Evolutionary conservation across 208 protist species (phyloP), one percentile per base, ranked within the genome.

Genomic region (Borovskyia barvae): DNA sequence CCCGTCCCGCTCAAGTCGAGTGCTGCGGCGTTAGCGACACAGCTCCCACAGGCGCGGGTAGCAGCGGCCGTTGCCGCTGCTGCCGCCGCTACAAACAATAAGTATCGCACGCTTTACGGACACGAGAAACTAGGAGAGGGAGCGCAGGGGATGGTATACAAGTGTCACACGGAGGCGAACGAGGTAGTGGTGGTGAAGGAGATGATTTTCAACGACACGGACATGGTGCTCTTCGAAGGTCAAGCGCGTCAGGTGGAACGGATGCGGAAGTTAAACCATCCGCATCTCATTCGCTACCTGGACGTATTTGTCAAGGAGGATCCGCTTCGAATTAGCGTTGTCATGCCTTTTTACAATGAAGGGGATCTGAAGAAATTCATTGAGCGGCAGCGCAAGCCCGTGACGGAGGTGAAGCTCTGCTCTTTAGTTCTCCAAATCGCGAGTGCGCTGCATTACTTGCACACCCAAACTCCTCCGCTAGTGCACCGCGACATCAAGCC

Each of bases 401-500:
- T 93, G 40, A 61, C 54, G 30, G 82, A 90, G 62, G 56, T 86
- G 20, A 78, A 77, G 61, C 62, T 92, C 42, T 89, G 80, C 51
- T 91, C 80, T 26, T 67, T 96, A 7, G 77, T 86, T 36, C 73
- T 92, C 29, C 90, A 96, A 47, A 85, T 96, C 47, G 74, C 79
- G 36, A 55, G 53, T 7, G 87, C 86, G 2, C 66, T 97, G 15
- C 52, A 80, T 25, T 95, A 95, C 62, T 68, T 97, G 55, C 87
- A 95, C 64, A 71, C 60, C 20, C 82, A 84, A 41, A 62, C 62
- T 17, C 90, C 90, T 22, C 86, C 90, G 25, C 57, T 97, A 17
- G 77, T 89, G 49, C 91, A 97, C 40, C 71, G 82, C 12, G 91
- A 97, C 59, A 80, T 97, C 29, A 97, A 97, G 58, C 91, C 86